Evolutionary conservation across 2,329 filamentous ascomycete genomes (phyloP).

Genomic region (Rugonectria rugulosa): DNA sequence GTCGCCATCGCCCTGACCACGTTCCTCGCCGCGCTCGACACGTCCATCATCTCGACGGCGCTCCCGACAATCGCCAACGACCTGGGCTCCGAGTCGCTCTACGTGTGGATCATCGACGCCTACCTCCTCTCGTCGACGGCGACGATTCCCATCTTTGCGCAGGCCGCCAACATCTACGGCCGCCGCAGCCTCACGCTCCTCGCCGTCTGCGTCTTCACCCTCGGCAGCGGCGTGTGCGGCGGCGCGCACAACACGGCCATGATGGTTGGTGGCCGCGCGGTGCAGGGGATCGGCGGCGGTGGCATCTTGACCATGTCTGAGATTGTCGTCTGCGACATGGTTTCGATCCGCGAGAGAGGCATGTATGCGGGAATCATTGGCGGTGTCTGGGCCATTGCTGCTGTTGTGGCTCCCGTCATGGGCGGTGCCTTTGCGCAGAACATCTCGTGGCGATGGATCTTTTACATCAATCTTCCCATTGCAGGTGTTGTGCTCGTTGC

Average conservation of each 20-base stretch:
- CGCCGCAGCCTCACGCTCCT: slow-evolving; percentile 62
- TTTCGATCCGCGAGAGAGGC: slow-evolving; percentile 58
- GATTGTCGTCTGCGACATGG: slow-evolving; percentile 64
- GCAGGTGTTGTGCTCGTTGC: slow-evolving; percentile 55
- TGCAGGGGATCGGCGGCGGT: slow-evolving; percentile 65
- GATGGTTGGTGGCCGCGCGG: slow-evolving; percentile 62
- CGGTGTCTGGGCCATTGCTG: slow-evolving; percentile 69
- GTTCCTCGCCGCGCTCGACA: not conserved
- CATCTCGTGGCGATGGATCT: slow-evolving; percentile 73
- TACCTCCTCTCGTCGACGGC: not conserved
- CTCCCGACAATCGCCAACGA: not conserved
- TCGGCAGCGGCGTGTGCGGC: slow-evolving; percentile 62
- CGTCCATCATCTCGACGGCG: not conserved
- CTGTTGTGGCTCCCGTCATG: slow-evolving; percentile 71
- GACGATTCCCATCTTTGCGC: too few species aligned
- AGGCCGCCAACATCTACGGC: slow-evolving; percentile 57
- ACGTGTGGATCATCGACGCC: not conserved
- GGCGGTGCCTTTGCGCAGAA: slow-evolving; percentile 71
- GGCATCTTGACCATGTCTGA: slow-evolving; percentile 65
- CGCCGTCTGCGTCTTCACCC: slow-evolving; percentile 60
- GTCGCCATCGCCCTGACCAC: not conserved
- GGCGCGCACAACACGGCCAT: slow-evolving; percentile 57
- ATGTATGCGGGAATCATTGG: slow-evolving; percentile 61
- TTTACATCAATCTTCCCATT: slow-evolving; percentile 68
- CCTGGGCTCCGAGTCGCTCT: not conserved